These are phyloP conservation scores for Lyophyllum shimeji DNA, from an alignment of 768 basidiomycete species.

Conservation along the genomic window DNA sequence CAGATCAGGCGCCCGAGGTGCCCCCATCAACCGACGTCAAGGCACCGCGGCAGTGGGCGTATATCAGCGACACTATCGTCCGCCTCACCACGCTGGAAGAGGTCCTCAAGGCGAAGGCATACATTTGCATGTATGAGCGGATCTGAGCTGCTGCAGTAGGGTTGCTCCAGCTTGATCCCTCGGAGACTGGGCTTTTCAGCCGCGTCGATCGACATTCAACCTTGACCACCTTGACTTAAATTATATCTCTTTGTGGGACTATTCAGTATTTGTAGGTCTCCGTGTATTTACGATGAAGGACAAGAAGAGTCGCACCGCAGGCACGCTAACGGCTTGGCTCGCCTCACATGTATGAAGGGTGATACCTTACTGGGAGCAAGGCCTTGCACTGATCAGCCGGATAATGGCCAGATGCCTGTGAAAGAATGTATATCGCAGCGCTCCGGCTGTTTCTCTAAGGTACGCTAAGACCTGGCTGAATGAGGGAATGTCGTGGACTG, in stretches of 20 bases:
- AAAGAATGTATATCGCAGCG: no score
- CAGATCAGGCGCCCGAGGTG: constrained; percentile 7
- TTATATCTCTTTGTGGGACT: not conserved
- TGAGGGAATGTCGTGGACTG: no score
- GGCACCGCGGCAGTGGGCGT: constrained; percentile 75
- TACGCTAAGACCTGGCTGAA: no score
- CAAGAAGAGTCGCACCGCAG: no score
- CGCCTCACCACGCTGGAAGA: constrained; percentile 80
- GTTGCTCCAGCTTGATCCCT: not conserved
- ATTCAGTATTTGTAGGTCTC: not conserved
- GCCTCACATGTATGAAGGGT: not conserved
- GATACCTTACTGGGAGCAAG: no score
- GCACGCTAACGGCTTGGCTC: no score
- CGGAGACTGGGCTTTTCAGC: not conserved
- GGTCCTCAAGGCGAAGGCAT: constrained; percentile 88
- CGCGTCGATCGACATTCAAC: not conserved
- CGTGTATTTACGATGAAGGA: not conserved
- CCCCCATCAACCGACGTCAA: constrained; percentile 11
- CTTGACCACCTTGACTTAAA: not conserved
- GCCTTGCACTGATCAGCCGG: no score
- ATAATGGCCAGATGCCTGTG: no score
- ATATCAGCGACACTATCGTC: constrained; percentile 89
- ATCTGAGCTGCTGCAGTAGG: constrained; percentile 36
- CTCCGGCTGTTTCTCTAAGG: no score
- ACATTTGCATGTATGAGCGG: constrained; percentile 91